phyloP scores from a whole-genome alignment of 768 basidiomycete genomes.

The Pisolithus orientalis region DNA sequence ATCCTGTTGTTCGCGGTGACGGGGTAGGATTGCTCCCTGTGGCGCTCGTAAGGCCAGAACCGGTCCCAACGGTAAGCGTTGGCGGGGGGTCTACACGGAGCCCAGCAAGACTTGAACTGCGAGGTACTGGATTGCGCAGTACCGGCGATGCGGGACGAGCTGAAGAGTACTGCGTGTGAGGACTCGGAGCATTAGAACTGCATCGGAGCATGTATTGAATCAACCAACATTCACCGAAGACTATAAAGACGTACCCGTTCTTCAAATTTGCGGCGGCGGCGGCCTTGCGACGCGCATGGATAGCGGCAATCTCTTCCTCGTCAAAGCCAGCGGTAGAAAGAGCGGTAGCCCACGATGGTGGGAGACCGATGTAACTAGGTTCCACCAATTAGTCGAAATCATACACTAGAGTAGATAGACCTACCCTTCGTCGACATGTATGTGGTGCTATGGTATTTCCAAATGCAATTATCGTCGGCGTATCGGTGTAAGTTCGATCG shows the following conservation, averaged over 20 bases:
- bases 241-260: not conserved
- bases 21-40: conserved; percentile 3
- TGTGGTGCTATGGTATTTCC: conserved; percentile 49
- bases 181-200: conserved; percentile 7
- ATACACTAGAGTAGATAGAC: conserved; percentile 15
- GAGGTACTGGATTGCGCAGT: conserved; percentile 17
- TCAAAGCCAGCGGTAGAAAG: conserved; percentile 57
- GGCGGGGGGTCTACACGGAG: conserved; percentile 10
- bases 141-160: conserved; percentile 9
- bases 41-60: not conserved
- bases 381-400: not conserved
- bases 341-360: conserved; percentile 66
- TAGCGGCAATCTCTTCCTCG: conserved; percentile 61
- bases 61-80: conserved; percentile 5
- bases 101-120: conserved; percentile 16
- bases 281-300: conserved; percentile 37
- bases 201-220: not conserved
- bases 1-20: conserved; percentile 17
- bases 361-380: conserved; percentile 53
- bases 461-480: not conserved
- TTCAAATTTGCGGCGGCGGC: conserved; percentile 7
- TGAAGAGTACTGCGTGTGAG: not conserved
- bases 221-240: not conserved
- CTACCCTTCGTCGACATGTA: conserved; percentile 74
- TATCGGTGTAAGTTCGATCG: not conserved